Percentiles rank a stretch among this genome's conserved stretches.
These are phyloP conservation scores for Anaeromyces robustus DNA, from an alignment of 192 early-diverging fungal species.

Conservation along the genomic window DNA sequence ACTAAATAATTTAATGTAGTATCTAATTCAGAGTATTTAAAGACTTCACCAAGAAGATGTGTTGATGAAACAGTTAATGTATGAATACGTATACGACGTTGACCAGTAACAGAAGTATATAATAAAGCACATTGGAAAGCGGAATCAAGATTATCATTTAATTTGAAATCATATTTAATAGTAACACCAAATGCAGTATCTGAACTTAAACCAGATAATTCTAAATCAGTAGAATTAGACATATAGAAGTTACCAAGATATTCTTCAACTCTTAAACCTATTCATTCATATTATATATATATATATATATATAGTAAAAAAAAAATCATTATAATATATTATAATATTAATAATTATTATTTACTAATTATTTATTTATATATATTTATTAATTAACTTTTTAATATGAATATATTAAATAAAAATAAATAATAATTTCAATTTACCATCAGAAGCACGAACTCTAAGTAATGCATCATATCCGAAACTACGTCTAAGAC, in stretches of 20 bases:
- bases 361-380: background rate
- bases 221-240: constrained; percentile 81
- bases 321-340: no score
- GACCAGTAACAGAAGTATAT: constrained; percentile 79
- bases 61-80: constrained; percentile 69
- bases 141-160: constrained; percentile 67
- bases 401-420: no score
- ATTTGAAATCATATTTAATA: constrained; percentile 74
- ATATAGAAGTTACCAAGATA: constrained; percentile 90
- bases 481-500: constrained; percentile 63
- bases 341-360: background rate
- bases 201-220: constrained; percentile 75
- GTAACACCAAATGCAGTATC: constrained; percentile 67
- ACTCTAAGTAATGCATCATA: constrained; percentile 76
- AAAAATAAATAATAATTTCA: background rate
- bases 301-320: no score
- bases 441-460: constrained; percentile 66
- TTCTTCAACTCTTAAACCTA: constrained; percentile 60
- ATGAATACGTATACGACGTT: constrained; percentile 82
- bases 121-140: constrained; percentile 85
- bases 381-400: no score
- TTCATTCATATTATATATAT: no score
- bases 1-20: constrained; percentile 72
- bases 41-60: constrained; percentile 57
- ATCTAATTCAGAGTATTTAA: constrained; percentile 83